A percentile compares a stretch with the other conserved stretches of the same genome.
These are phyloP conservation scores for Phyllosticta paracitricarpa DNA, from an alignment of 2,329 filamentous ascomycete genomes.

Conservation along the genomic window DNA sequence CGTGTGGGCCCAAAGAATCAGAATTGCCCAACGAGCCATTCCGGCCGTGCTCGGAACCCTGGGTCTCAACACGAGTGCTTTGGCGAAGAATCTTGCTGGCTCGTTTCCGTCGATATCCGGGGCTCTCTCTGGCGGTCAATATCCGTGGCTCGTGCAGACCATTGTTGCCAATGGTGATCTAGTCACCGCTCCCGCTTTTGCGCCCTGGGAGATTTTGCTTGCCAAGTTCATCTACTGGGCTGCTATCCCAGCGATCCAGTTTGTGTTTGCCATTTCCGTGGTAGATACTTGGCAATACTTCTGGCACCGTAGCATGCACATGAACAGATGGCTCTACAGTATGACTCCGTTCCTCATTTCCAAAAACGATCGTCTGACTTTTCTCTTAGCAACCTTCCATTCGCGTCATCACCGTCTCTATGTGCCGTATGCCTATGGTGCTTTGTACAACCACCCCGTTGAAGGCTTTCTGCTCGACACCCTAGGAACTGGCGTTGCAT, in stretches of 20 bases:
- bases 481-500: conserved; percentile 72
- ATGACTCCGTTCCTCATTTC: conserved; percentile 30
- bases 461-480: conserved; percentile 94
- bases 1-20: conserved; percentile 76
- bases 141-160: conserved; percentile 58
- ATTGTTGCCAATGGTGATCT: conserved; percentile 43
- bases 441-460: conserved; percentile 90
- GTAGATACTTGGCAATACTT: conserved; percentile 99
- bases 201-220: conserved; percentile 65
- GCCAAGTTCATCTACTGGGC: conserved; percentile 75
- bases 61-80: conserved; percentile 63
- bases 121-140: conserved; percentile 68
- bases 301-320: conserved; percentile 89
- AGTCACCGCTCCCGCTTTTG: conserved; percentile 58
- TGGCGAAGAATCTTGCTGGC: conserved; percentile 65
- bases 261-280: conserved; percentile 61
- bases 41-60: conserved; percentile 60
- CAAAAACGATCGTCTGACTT: not conserved
- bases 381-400: conserved; percentile 66
- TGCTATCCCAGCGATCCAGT: conserved; percentile 66
- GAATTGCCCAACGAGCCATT: conserved; percentile 67
- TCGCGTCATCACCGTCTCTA: conserved; percentile 94
- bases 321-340: conserved; percentile 97
- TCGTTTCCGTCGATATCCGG: conserved; percentile 67
- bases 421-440: conserved; percentile 93